These are phyloP conservation scores for Lactuca sativa DNA, from an alignment of 129 eudicot species.

Conservation along the genomic window DNA sequence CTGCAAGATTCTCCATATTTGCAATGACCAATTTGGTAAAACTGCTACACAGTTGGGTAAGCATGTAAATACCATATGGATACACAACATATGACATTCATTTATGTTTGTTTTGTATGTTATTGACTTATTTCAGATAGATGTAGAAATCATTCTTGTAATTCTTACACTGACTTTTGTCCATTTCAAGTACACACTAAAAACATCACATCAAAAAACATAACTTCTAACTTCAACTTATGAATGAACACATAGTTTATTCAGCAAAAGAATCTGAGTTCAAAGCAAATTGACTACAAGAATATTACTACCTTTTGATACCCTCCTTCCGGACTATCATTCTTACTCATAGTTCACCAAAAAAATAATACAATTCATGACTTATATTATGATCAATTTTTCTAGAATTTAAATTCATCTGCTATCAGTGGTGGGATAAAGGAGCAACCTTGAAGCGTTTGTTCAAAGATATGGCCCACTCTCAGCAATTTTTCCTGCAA, in stretches of 20 bases:
- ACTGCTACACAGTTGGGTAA: no score
- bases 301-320: neutral
- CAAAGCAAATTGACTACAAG: slow-evolving; percentile 3
- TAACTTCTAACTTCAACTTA: neutral
- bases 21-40: no score
- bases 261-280: slow-evolving; percentile 6
- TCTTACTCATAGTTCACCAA: slow-evolving; percentile 13
- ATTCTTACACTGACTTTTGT: no score
- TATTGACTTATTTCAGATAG: no score
- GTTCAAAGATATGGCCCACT: slow-evolving; percentile 96
- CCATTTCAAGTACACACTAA: no score
- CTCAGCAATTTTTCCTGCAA: slow-evolving; percentile 89
- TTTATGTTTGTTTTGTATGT: no score
- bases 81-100: no score
- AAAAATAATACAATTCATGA: neutral
- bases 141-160: no score
- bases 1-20: no score
- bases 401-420: slow-evolving; percentile 44
- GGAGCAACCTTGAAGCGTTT: slow-evolving; percentile 70
- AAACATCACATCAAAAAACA: neutral
- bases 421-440: slow-evolving; percentile 80
- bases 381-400: neutral
- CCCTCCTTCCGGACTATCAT: neutral
- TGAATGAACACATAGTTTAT: slow-evolving; percentile 16
- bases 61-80: no score